phyloP scores from a whole-genome alignment of 306 rosid species.

The Fragaria nilgerrensis region DNA sequence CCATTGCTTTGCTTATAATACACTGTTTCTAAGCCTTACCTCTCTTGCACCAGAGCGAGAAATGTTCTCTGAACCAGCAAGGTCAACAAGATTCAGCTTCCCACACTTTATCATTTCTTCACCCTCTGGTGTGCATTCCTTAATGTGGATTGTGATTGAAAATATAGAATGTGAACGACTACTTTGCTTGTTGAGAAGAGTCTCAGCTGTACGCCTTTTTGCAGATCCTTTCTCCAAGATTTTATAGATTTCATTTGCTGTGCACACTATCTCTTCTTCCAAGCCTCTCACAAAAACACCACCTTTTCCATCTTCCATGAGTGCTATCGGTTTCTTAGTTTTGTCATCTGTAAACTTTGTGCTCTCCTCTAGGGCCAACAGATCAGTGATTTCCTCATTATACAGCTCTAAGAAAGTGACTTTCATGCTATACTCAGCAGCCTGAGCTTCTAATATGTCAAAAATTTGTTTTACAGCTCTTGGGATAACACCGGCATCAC shows the following conservation, averaged over 20 bases:
- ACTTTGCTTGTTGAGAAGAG: conserved; percentile 98
- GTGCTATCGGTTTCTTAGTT: conserved; percentile 93
- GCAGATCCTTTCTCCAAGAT: conserved; percentile 98
- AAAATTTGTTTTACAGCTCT: conserved; percentile 94
- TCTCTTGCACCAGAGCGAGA: conserved; percentile 99
- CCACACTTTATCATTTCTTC: conserved; percentile 99
- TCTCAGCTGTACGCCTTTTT: conserved; percentile 98
- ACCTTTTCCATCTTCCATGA: conserved; percentile 99
- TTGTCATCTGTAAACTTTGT: conserved; percentile 84
- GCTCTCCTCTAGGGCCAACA: conserved; percentile 88
- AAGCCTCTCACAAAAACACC: conserved; percentile 97
- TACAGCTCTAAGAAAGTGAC: conserved; percentile 96
- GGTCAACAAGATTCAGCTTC: conserved; percentile 96
- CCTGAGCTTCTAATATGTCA: conserved; percentile 93
- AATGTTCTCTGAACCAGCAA: conserved; percentile 98
- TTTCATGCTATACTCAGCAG: conserved; percentile 96
- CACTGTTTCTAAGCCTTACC: conserved; percentile 39
- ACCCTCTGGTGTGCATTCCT: conserved; percentile 98
- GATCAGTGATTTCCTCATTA: conserved; percentile 94
- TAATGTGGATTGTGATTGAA: conserved; percentile 98
- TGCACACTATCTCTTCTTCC: conserved; percentile 99
- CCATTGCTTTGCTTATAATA: background rate
- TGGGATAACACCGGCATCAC: conserved; percentile 98
- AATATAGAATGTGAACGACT: conserved; percentile 99
- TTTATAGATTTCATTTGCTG: conserved; percentile 96